Base-by-base conservation (phyloP, 441 rosid species). In the Adansonia madagascariensis region DNA sequence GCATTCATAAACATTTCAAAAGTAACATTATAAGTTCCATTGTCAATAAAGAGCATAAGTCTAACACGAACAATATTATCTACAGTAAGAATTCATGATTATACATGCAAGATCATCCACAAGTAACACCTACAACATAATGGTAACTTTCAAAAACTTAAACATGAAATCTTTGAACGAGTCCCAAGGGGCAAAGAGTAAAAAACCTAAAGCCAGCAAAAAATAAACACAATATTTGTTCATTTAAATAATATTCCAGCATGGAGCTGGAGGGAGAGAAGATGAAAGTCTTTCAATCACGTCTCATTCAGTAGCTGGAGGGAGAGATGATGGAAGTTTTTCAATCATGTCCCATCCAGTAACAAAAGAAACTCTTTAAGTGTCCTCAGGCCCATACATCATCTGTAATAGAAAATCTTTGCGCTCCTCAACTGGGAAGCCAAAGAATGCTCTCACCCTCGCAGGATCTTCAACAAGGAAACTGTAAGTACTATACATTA, bases 351-450 rank as follows among this genome's bases (percentile, higher is more conserved):
- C 55, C 46, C 3, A 75, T 61, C 44, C 18, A 59, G 22, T 35
- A 7, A 66, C 14, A 18, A 72, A 3, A 43, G 1, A 57, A 76
- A 50, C 18, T 14, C 69, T 59, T 70, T 46, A 70, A 12, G 39
- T 20, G 5, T 57, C 72, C 44, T 35, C 18, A 22, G 71, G 73
- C 52, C 69, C 82, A 73, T n/a, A 80, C 73, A 82, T 76, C 75
- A 74, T 82, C 46, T 69, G 66, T 7, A 73, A 57, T 79, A 80
- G 69, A 60, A 77, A 72, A 27, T 82, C 80, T 67, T 72, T 55
- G 6, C 63, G 74, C 70, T 75, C 82, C 49, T 71, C 79, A 31
- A 18, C 73, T 1, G 79, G 77, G 69, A 10, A 80, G 53, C 85
- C 79, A 22, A 80, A 84, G 50, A 81, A 77, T 0, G 81, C 78